phyloP scores from a whole-genome alignment of 1,284 basidiomycete genomes.

The Ustilago crameri region DNA sequence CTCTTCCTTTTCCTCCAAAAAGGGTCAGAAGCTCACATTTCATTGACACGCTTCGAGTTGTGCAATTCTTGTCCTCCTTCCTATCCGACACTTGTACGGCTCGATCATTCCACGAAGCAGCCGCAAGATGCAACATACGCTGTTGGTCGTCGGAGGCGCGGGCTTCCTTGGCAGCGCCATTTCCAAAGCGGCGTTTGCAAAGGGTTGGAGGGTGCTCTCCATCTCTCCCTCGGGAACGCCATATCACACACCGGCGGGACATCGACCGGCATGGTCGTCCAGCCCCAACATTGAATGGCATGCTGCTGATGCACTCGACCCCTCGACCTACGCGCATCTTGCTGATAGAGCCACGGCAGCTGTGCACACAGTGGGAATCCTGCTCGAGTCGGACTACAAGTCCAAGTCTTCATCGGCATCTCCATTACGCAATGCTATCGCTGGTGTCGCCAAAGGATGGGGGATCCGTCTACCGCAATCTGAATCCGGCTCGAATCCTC shows the following conservation, averaged over 20 bases:
- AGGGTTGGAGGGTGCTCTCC: constrained; percentile 86
- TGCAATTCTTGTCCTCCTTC: background rate
- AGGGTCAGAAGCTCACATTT: constrained; percentile 12
- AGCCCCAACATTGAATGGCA: constrained; percentile 57
- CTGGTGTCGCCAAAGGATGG: constrained; percentile 62
- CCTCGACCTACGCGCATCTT: constrained; percentile 78
- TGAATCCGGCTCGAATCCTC: constrained; percentile 62
- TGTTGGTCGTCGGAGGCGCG: constrained; percentile 85
- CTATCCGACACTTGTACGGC: background rate
- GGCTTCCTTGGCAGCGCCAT: constrained; percentile 95
- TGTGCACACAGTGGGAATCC: constrained; percentile 92
- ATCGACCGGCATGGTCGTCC: constrained; percentile 84
- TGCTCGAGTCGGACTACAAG: constrained; percentile 88
- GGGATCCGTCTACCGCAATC: constrained; percentile 67
- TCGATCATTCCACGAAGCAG: background rate
- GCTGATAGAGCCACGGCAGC: constrained; percentile 79
- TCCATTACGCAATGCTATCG: constrained; percentile 39
- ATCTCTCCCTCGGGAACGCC: constrained; percentile 88
- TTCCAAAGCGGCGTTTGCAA: constrained; percentile 83
- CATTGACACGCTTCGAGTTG: background rate
- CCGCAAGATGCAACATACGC: constrained; percentile 25
- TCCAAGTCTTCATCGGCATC: constrained; percentile 26
- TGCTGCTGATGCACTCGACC: constrained; percentile 74
- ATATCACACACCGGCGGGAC: constrained; percentile 86
- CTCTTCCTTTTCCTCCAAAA: background rate